Conservation (phyloP, 306 rosid genomes). For the Begonia loranthoides region DNA sequence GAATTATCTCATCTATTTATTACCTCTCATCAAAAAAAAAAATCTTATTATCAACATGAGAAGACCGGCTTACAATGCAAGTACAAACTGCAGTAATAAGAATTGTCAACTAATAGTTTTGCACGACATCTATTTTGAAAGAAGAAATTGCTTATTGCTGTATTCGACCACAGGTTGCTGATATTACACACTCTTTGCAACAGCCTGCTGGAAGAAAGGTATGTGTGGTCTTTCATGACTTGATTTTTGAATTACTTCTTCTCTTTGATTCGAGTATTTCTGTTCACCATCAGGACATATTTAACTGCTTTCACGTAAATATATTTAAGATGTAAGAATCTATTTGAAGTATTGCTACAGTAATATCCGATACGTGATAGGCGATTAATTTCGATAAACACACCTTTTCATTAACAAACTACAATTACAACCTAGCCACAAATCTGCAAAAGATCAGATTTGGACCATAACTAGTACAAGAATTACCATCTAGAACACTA, state of each 20-base stretch:
- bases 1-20: conserved; percentile 9
- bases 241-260: background rate
- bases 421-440: too few species aligned
- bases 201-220: conserved; percentile 98
- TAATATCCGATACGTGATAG: too few species aligned
- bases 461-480: too few species aligned
- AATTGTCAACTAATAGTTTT: too few species aligned
- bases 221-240: conserved; percentile 2
- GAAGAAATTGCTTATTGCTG: background rate
- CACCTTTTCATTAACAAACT: too few species aligned
- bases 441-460: too few species aligned
- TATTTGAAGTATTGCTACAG: too few species aligned
- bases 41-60: background rate
- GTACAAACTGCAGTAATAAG: too few species aligned
- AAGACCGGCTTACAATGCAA: too few species aligned
- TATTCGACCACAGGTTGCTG: conserved; percentile 61
- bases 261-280: background rate
- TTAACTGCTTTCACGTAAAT: background rate
- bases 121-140: too few species aligned
- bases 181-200: conserved; percentile 80
- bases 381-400: too few species aligned
- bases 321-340: background rate
- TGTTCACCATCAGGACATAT: background rate
- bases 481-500: too few species aligned
- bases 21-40: conserved; percentile 1